Base-by-base conservation (phyloP, 176 grass and related monocot species). In the Oryza australiensis region DNA sequence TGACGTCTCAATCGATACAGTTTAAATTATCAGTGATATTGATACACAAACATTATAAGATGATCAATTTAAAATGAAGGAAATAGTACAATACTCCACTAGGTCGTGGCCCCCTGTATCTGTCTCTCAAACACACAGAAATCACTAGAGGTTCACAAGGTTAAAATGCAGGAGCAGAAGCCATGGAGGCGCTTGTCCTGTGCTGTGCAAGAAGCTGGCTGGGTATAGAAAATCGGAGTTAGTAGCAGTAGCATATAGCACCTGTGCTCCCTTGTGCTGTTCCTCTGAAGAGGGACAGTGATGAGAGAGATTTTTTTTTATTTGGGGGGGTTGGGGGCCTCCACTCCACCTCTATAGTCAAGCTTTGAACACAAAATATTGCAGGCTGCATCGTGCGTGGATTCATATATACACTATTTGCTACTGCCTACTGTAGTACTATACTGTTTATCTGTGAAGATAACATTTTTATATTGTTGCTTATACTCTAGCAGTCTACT, bases 231-330 rank as follows among this genome's bases (percentile, higher is more conserved):
- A 73, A 41, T 18, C 53, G 35, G 35, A 55, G 62, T 64, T 12
- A 18, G 41, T 13, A 18, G 8, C 8, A 5, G 30, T 43, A 63
- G 35, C 35, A 37, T 37, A 37, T 37, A 37, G 22, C 67, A 51
- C 34, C 27, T 63, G 43, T 77, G 83, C 65, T 60, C 13, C 13
- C 6, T 30, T 42, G 73, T 12, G 34, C 18, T 78, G 74, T 66
- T 59, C 26, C 43, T 83, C 57, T 24, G 46, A 2, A 24, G 66
- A 64, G 15, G 18, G 42, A 40, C 72, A 87, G 26, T 73, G 74
- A 12, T 0, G 65, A 70, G 73, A 87, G 57, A 65, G 5, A 29
- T 9, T 78, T 24, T 70, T 32, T 32, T 32, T 32, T 32, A 2
- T 32, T 32, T 32, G 30, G 30, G 30, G 30, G 30, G 49, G 16